Evolutionary conservation across 2,329 filamentous ascomycete genomes (phyloP), one percentile per base, ranked within the genome.

Genomic region (Botrytis aclada): DNA sequence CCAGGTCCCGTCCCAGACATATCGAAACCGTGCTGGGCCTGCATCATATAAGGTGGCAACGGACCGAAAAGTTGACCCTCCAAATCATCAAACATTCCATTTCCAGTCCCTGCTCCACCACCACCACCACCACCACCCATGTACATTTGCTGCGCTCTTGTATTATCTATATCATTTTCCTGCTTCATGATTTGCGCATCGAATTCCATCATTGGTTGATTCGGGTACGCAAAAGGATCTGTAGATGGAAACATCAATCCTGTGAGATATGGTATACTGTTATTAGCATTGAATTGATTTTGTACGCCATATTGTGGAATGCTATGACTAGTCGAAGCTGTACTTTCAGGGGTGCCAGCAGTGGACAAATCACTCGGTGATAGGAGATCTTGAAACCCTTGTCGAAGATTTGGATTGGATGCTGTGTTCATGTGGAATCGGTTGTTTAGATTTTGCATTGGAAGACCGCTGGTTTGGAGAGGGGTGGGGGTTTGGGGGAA

Each of bases 171-270:
- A 7, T 16, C 67, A 34, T 34, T 74, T 51, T 79, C 78, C 69
- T 78, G 76, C 65, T 80, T 81, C 37, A 75, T 82, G 77, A 81
- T 84, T 41, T 69, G 63, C 5, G 70, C 63, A 16, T 85, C 85
- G 58, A 88, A 84, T 77, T 88, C 85, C 83, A 91, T 90, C 84
- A 92, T 88, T 0, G 92, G 90, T 76, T 93, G 92, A 78, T 91
- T 93, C 0, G 79, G 92, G 78, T 95, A 96, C 0, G 90, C 91
- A 75, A 95, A 92, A 0, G 93, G 92, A 77, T 95, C 92, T 47
- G 88, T 87, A 0, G 92, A 91, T 1, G 92, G 90, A 78, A 95
- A 95, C 91, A 95, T 94, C 83, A 95, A 89, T 5, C 90, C 89
- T 73, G 91, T 91, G 10, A 95, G 86, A 79, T 93, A 92, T 76